phyloP scores from a whole-genome alignment of 2,329 filamentous ascomycete species.

The Helicocarpus griseus region DNA sequence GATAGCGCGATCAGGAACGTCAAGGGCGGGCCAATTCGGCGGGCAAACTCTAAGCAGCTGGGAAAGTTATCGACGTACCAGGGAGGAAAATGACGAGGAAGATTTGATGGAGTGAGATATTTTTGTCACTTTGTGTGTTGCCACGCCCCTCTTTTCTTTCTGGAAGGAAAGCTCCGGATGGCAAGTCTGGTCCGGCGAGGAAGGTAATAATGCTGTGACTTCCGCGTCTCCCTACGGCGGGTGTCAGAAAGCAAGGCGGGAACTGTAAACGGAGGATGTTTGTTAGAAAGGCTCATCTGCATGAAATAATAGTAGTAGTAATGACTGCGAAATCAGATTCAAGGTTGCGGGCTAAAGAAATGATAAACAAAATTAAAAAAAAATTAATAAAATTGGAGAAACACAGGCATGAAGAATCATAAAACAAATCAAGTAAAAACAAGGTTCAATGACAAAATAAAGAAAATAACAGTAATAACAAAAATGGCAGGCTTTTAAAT shows the following conservation, averaged over 20 bases:
- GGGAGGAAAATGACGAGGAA: neutral
- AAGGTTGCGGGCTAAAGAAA: neutral
- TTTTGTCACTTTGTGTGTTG: neutral
- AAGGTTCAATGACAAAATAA: no score
- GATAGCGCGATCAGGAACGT: slow-evolving; percentile 4
- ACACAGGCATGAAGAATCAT: no score
- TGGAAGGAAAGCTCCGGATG: neutral
- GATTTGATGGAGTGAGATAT: neutral
- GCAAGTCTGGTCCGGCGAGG: neutral
- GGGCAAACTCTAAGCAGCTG: neutral
- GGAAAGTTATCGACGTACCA: neutral
- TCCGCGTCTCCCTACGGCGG: neutral
- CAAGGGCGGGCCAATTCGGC: neutral
- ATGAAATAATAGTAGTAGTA: neutral
- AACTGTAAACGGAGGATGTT: neutral
- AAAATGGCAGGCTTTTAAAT: no score
- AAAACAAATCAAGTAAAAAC: no score
- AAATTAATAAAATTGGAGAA: no score
- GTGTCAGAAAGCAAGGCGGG: neutral
- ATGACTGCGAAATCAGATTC: neutral
- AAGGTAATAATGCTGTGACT: neutral
- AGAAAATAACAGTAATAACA: no score
- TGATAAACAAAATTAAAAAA: neutral
- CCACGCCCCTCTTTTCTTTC: neutral
- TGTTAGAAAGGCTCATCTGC: neutral